phyloP scores from a whole-genome alignment of 345 rosid genomes.

The Citrus trifoliata region DNA sequence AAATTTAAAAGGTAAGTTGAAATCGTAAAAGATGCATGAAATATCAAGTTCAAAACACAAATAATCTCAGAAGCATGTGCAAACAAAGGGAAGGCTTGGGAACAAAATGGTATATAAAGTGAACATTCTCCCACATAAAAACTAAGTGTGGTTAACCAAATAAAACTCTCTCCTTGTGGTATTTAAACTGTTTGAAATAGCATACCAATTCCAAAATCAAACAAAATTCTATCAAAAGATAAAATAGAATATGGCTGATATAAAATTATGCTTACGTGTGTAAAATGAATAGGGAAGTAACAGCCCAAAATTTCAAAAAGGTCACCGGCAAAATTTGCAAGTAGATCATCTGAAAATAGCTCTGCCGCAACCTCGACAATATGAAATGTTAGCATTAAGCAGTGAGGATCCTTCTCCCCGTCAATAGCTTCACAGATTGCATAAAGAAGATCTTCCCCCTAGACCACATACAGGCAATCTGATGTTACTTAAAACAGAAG shows the following conservation, averaged over 20 bases:
- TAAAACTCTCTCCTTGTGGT: neutral
- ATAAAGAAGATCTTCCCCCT: constrained; percentile 63
- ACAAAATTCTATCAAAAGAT: neutral
- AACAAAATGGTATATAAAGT: neutral
- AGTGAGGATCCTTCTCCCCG: constrained; percentile 89
- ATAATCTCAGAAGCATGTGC: neutral
- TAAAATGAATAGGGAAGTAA: constrained; percentile 91
- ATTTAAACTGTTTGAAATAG: neutral
- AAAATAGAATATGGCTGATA: neutral
- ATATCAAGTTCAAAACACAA: neutral
- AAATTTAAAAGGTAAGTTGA: neutral
- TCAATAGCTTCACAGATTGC: constrained; percentile 75
- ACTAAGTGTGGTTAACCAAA: neutral
- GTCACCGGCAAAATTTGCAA: constrained; percentile 50
- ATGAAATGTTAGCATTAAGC: constrained; percentile 75
- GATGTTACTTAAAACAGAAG: constrained; percentile 2
- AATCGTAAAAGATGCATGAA: neutral
- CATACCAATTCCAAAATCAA: neutral
- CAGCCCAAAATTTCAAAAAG: constrained; percentile 63
- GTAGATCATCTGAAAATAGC: constrained; percentile 68
- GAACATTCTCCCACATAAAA: neutral
- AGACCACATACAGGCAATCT: constrained; percentile 13
- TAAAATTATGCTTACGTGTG: constrained; percentile 65
- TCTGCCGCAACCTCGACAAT: constrained; percentile 60
- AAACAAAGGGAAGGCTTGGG: neutral